Evolutionary conservation across 805 yeast genomes (phyloP), one percentile per base, ranked within the genome.

Genomic region (Kodamaea hsintzibuensis): DNA sequence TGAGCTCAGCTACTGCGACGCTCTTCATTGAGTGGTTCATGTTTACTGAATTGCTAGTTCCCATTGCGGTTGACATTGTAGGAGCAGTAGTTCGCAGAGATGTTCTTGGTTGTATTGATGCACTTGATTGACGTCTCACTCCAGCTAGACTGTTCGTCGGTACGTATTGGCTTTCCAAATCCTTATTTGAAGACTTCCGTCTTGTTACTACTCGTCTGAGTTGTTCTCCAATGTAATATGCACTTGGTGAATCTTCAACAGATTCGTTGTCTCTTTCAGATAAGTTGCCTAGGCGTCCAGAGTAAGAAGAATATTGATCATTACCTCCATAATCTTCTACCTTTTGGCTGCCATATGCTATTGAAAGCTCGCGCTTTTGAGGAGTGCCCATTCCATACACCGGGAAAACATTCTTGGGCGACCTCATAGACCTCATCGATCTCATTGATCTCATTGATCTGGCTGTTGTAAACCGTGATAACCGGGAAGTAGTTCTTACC

Each of bases 401-500:
- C 0, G 96, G 95, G 69, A 88, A 88, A 1, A 88, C 91, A 56
- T 90, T 90, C 22, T 82, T 82, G 2, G 93, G 96, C 1, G 91
- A 85, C 46, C 65, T 63, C 6, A 19, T 47, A 8, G 25, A 54
- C 30, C 40, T 39, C 27, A 17, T 14, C 8, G 42, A 42, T 17
- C 50, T 42, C 7, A 22, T 14, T 8, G 42, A 42, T 17, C 50
- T 42, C 7, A 22, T 18, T 3, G 48, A 35, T 2, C 43, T 18
- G 22, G 19, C 37, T 12, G 51, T 50, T 4, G 60, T 55, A 14
- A 18, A 18, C 1, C 55, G 49, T 13, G 64, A 54, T 14, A 44
- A 14, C 17, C 57, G 49, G 3, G 66, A 52, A n/a, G 49, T 25
- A n/a, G 51, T 27, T 40, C 57, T 54, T 12, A 52, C 39, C 40